Evolutionary conservation across 257 asterid genomes (phyloP).

Genomic region (Nicotiana tomentosiformis): DNA sequence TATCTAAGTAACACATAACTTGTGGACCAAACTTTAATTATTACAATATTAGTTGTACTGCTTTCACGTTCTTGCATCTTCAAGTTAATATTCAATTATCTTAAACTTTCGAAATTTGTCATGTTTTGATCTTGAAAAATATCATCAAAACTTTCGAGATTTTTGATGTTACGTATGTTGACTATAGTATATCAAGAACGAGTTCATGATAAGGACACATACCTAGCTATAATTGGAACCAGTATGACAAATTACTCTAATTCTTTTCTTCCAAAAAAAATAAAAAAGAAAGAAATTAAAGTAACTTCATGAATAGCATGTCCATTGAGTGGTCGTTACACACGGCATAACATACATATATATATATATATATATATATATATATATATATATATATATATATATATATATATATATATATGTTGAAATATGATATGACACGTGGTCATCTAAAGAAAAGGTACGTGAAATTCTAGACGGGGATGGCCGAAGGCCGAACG

Average conservation of each 20-base stretch:
- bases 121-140: neutral
- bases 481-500: too few species aligned
- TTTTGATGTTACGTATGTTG: too few species aligned
- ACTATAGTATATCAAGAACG: neutral
- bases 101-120: neutral
- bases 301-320: neutral
- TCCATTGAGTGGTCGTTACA: neutral
- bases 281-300: neutral
- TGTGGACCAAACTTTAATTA: neutral
- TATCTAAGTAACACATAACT: neutral
- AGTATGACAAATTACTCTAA: neutral
- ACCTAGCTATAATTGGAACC: neutral
- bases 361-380: too few species aligned
- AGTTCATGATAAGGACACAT: constrained; percentile 3
- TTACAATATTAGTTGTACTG: neutral
- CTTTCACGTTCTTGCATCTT: neutral
- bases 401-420: too few species aligned
- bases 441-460: too few species aligned
- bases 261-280: neutral
- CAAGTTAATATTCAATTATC: neutral
- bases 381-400: too few species aligned
- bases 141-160: too few species aligned
- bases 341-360: neutral
- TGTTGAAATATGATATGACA: too few species aligned
- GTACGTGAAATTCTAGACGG: too few species aligned